Percentiles rank a stretch among this genome's conserved stretches.
These are phyloP conservation scores for Calocybe gangraenosa DNA, from an alignment of 768 basidiomycete genomes.

Conservation along the genomic window DNA sequence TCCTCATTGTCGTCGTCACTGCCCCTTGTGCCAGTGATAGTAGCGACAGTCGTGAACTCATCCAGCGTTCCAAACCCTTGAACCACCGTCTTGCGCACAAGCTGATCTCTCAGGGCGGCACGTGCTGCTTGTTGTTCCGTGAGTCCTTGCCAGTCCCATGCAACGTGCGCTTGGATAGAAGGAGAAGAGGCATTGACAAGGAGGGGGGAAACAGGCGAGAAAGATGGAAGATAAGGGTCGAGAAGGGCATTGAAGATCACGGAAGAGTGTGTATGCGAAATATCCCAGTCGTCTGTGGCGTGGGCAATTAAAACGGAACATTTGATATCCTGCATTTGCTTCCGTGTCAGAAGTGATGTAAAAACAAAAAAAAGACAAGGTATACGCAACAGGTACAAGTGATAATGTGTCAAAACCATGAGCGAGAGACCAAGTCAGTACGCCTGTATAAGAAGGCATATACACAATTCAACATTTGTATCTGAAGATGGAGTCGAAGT, in stretches of 20 bases:
- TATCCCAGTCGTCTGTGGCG: constrained; percentile 69
- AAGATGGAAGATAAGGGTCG: constrained; percentile 47
- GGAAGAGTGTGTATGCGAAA: constrained; percentile 65
- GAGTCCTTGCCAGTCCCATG: constrained; percentile 37
- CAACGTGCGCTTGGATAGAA: too few relatives aligned
- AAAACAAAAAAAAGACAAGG: background rate
- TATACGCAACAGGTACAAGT: constrained; percentile 45
- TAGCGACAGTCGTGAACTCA: constrained; percentile 28
- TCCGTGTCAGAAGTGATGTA: background rate
- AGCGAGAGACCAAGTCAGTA: constrained; percentile 48
- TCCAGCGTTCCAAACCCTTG: constrained; percentile 45
- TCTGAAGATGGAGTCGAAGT: background rate
- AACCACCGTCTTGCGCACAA: constrained; percentile 42
- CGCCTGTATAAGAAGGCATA: constrained; percentile 29
- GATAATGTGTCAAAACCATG: constrained; percentile 63
- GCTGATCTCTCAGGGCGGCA: constrained; percentile 29
- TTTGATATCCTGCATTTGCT: constrained; percentile 65
- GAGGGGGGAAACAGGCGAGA: too few relatives aligned
- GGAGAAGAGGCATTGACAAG: constrained; percentile 14
- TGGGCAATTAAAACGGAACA: constrained; percentile 71
- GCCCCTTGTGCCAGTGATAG: too few relatives aligned
- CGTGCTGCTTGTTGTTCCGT: constrained; percentile 31
- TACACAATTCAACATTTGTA: background rate
- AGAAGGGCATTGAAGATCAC: constrained; percentile 66
- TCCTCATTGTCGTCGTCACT: constrained; percentile 18